Percentiles rank a stretch among this genome's conserved stretches.
Evolutionary conservation across 2,329 filamentous ascomycete genomes (phyloP).

Genomic region (Cercospora berteroae): DNA sequence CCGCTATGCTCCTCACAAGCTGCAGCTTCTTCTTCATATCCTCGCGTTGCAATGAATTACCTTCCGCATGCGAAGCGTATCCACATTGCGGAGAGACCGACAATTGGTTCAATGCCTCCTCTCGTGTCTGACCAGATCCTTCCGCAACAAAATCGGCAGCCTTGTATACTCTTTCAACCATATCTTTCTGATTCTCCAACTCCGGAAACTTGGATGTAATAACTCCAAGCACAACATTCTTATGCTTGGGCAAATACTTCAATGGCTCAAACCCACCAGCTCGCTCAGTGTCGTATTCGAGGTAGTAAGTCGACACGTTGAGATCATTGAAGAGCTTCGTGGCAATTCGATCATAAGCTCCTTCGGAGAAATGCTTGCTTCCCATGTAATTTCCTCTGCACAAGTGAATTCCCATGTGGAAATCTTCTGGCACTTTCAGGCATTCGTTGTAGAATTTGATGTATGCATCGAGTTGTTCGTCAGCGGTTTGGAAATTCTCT

Average conservation of each 20-base stretch:
- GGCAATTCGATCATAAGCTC: slow-evolving; percentile 49
- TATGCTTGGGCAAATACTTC: slow-evolving; percentile 45
- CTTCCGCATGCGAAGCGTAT: slow-evolving; percentile 67
- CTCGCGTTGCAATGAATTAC: slow-evolving; percentile 57
- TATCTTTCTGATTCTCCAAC: slow-evolving; percentile 48
- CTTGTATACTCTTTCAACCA: slow-evolving; percentile 47
- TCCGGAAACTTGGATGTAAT: slow-evolving; percentile 49
- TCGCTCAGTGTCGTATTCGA: slow-evolving; percentile 49
- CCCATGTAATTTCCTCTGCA: slow-evolving; percentile 57
- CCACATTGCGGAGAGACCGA: slow-evolving; percentile 63
- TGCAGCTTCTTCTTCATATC: slow-evolving; percentile 73
- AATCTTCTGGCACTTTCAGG: slow-evolving; percentile 58
- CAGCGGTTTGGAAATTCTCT: slow-evolving; percentile 65
- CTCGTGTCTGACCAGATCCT: slow-evolving; percentile 57
- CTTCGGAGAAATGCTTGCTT: slow-evolving; percentile 48
- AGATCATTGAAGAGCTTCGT: slow-evolving; percentile 38
- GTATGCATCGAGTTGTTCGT: slow-evolving; percentile 72
- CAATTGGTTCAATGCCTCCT: slow-evolving; percentile 68
- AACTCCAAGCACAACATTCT: slow-evolving; percentile 50
- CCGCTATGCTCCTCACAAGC: slow-evolving; percentile 68
- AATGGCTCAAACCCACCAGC: slow-evolving; percentile 51
- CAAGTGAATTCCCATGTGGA: slow-evolving; percentile 75
- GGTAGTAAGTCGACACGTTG: slow-evolving; percentile 39
- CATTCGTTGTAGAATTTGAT: slow-evolving; percentile 74
- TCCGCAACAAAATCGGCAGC: slow-evolving; percentile 66